Base-by-base conservation (phyloP, 2,329 filamentous ascomycete species). In the Bipolaris oryzae region DNA sequence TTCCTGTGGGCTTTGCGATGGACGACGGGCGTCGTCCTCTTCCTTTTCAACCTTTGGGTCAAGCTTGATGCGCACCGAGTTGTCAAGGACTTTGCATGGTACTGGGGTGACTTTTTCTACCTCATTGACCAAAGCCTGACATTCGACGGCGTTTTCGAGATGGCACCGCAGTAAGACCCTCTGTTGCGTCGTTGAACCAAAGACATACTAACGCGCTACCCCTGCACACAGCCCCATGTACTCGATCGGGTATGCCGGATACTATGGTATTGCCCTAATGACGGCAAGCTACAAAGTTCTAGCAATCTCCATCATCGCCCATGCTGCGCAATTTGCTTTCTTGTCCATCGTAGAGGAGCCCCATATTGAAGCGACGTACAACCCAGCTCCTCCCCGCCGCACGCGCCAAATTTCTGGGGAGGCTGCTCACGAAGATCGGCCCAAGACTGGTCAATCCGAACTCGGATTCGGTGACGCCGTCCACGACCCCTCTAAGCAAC, bases 71-170 rank as follows among this genome's bases (percentile, higher is more conserved):
- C 95, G 18, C 95, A 99, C 77, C 86, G 95, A 59, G 95, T 99
- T 47, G 95, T 99, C 73, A 98, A 98, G 78, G 95, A 99, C 78
- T 99, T 93, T 79, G 95, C 95, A 25, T 99, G 95, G 95, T 99
- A 98, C 79, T 99, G 95, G 95, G 95, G 95, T 60, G 95, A 99
- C 78, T 98, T 98, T 79, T 99, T 98, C 83, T 99, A 92, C 78
- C 88, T 99, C 72, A 91, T 99, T 76, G 95, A 99, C 78, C 93
- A 98, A 79, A 92, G 96, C 73, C 83, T 99, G 75, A 98, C 93
- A 47, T 99, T 99, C 76, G 95, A 99, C 74, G 95, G 95, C 54
- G 95, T 99, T 61, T 99, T 98, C 75, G 95, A 99, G 79, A 96
- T 99, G 89, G 95, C 95, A 18, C 95, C 95, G 31, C 95, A 66